Evolutionary conservation across 2,329 filamentous ascomycete genomes (phyloP).

Genomic region (Delphinella strobiligena): DNA sequence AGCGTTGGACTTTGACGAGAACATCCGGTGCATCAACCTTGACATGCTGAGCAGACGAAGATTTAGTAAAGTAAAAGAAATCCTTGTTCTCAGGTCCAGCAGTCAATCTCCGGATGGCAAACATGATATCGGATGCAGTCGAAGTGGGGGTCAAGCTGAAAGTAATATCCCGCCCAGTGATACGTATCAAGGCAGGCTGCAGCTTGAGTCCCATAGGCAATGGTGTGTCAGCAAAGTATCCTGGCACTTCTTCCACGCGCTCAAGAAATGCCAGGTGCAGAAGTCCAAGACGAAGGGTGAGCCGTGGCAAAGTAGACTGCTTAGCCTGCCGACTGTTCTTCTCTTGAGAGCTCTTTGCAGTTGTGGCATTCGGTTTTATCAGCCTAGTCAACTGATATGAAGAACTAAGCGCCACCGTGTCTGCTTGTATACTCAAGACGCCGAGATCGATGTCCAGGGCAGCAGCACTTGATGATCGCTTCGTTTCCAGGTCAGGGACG

Average conservation of each 20-base stretch:
- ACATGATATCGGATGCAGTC: background rate
- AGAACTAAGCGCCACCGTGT: too few relatives aligned
- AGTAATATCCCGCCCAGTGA: background rate
- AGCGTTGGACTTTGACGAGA: background rate
- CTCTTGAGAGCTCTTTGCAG: too few relatives aligned
- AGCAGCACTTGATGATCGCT: background rate
- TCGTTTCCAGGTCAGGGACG: background rate
- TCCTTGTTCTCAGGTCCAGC: slow-evolving; percentile 1
- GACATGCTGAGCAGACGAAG: background rate
- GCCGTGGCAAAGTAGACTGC: too few relatives aligned
- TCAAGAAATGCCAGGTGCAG: too few relatives aligned
- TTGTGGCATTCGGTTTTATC: too few relatives aligned
- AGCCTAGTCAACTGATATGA: too few relatives aligned
- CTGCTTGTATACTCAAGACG: background rate
- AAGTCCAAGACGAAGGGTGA: too few relatives aligned
- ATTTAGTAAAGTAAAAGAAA: slow-evolving; percentile 3
- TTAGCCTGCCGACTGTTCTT: too few relatives aligned
- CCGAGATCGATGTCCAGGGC: background rate
- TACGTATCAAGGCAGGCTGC: background rate
- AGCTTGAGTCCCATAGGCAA: background rate
- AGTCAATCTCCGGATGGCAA: background rate
- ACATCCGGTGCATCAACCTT: background rate
- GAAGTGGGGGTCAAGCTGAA: background rate
- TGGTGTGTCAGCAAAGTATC: background rate
- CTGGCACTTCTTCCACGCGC: too few relatives aligned